A percentile compares a stretch with the other conserved stretches of the same genome.
phyloP scores from a whole-genome alignment of 805 yeast species.

The Cyberlindnera petersonii region DNA sequence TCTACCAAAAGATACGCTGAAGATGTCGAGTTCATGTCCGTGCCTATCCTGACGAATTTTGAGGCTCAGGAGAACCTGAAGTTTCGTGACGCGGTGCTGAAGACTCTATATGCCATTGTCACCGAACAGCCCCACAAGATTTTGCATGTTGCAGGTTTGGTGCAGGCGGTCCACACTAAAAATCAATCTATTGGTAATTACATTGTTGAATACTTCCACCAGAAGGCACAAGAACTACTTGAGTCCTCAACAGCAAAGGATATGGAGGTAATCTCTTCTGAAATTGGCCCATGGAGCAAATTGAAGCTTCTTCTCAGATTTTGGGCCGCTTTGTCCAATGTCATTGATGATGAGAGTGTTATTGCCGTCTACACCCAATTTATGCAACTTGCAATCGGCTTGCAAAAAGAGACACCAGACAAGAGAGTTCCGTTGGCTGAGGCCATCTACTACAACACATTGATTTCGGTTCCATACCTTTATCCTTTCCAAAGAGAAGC shows the following conservation, averaged over 20 bases:
- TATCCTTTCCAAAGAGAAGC: slow-evolving; percentile 39
- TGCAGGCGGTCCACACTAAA: slow-evolving; percentile 61
- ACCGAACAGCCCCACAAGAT: slow-evolving; percentile 91
- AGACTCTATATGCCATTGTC: slow-evolving; percentile 63
- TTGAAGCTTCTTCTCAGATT: slow-evolving; percentile 70
- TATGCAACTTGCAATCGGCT: slow-evolving; percentile 49
- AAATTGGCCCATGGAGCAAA: slow-evolving; percentile 62
- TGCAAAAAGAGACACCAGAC: slow-evolving; percentile 39
- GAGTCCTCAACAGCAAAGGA: slow-evolving; percentile 31
- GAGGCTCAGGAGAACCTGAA: slow-evolving; percentile 57
- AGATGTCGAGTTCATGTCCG: slow-evolving; percentile 62
- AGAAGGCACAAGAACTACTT: slow-evolving; percentile 54
- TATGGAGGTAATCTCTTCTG: slow-evolving; percentile 30
- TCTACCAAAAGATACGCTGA: slow-evolving; percentile 44
- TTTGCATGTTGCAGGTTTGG: slow-evolving; percentile 62
- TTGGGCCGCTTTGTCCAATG: slow-evolving; percentile 60
- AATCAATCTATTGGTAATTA: slow-evolving; percentile 64
- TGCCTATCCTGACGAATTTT: slow-evolving; percentile 61
- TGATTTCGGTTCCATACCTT: slow-evolving; percentile 63
- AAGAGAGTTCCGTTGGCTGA: slow-evolving; percentile 60
- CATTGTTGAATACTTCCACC: slow-evolving; percentile 65
- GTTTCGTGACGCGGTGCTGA: slow-evolving; percentile 56
- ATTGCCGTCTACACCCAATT: slow-evolving; percentile 49
- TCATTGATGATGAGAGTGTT: slow-evolving; percentile 49
- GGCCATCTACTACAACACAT: slow-evolving; percentile 57